Evolutionary conservation across 306 rosid genomes (phyloP).

Genomic region (Lathyrus oleraceus): DNA sequence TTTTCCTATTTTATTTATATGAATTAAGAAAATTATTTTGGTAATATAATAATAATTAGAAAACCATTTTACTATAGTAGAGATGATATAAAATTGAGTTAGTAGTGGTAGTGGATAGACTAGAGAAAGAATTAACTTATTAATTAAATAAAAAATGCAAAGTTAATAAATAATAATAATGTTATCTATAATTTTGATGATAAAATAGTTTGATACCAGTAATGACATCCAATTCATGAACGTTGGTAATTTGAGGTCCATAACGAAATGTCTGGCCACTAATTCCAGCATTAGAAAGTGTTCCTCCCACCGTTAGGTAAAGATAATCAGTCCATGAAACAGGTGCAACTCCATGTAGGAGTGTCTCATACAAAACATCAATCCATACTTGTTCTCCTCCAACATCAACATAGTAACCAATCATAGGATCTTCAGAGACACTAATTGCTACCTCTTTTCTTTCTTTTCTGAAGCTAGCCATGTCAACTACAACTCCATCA

Average conservation of each 20-base stretch:
- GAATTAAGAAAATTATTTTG: no score
- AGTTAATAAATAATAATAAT: no score
- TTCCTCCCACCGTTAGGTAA: conserved; percentile 69
- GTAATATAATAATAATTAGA: no score
- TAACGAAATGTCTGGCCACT: conserved; percentile 66
- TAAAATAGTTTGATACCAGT: conserved; percentile 47
- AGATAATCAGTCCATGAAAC: conserved; percentile 74
- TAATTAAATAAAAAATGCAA: no score
- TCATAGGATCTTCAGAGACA: conserved; percentile 36
- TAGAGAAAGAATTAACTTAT: no score
- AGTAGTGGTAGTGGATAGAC: no score
- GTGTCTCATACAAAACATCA: conserved; percentile 53
- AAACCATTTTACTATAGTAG: no score
- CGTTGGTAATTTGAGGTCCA: conserved; percentile 79
- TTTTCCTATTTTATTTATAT: no score
- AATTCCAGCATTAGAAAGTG: conserved; percentile 75
- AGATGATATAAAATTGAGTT: no score
- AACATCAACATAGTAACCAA: conserved; percentile 61
- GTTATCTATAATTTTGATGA: no score
- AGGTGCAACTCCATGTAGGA: conserved; percentile 62
- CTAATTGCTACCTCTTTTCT: conserved; percentile 25
- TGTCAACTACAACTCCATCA: conserved; percentile 67
- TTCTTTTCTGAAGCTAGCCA: conserved; percentile 44
- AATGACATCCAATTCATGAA: conserved; percentile 66
- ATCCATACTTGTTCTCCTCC: conserved; percentile 74